These are phyloP conservation scores for Xylaria longipes DNA, from an alignment of 495 filamentous ascomycete species.

Conservation along the genomic window DNA sequence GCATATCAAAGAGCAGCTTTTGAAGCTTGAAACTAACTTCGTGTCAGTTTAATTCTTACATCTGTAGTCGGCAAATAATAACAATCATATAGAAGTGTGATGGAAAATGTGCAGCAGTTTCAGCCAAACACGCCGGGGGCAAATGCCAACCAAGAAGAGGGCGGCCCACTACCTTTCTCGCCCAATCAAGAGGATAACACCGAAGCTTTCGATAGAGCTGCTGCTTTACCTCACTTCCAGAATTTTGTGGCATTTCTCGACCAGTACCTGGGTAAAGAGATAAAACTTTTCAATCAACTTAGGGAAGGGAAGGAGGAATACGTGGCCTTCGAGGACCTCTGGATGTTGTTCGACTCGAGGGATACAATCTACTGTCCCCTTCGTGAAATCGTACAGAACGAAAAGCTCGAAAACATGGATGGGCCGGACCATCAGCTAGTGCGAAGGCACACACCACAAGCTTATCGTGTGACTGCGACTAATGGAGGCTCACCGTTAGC, in stretches of 20 bases:
- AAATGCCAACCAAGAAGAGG: background rate
- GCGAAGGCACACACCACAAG: background rate
- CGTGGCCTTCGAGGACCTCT: background rate
- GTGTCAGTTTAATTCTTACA: background rate
- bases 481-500: background rate
- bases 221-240: constrained; percentile 1
- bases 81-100: background rate
- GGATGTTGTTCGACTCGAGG: background rate
- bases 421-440: background rate
- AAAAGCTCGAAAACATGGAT: background rate
- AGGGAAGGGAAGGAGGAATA: background rate
- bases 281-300: background rate
- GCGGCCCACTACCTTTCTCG: background rate
- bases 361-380: background rate
- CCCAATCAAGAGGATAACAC: background rate
- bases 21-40: background rate
- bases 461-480: background rate
- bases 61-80: background rate
- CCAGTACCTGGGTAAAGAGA: background rate
- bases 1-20: background rate
- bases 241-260: background rate
- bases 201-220: background rate
- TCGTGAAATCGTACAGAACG: background rate
- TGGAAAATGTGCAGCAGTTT: background rate
- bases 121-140: background rate